phyloP scores from a whole-genome alignment of 176 grass and related monocot species.

The Zoysia pacifica region DNA sequence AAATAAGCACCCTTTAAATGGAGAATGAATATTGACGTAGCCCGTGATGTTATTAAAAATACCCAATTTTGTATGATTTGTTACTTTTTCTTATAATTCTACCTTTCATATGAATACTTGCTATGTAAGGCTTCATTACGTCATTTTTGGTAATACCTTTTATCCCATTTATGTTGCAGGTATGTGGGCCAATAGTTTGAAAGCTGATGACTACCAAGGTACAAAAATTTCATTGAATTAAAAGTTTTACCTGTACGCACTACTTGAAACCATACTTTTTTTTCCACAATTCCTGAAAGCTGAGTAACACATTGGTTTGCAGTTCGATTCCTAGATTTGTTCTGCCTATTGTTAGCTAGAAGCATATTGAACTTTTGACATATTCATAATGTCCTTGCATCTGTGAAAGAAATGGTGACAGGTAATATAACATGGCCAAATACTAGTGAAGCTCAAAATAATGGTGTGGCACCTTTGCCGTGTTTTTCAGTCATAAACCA shows the following conservation, averaged over 20 bases:
- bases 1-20: background rate
- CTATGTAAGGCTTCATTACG: background rate
- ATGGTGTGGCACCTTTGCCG: background rate
- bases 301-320: background rate
- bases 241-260: constrained; percentile 3
- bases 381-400: background rate
- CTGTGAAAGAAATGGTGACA: background rate
- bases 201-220: constrained; percentile 96
- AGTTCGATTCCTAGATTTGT: too few species aligned
- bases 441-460: background rate
- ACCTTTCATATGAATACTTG: background rate
- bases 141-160: constrained; percentile 17
- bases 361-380: background rate
- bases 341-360: constrained; percentile 6
- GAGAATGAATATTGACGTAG: background rate
- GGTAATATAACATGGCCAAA: background rate
- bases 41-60: background rate
- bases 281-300: background rate
- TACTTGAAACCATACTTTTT: background rate
- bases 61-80: background rate
- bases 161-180: constrained; percentile 55
- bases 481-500: constrained; percentile 5
- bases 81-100: constrained; percentile 3
- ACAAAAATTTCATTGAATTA: constrained; percentile 9
- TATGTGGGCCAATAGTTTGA: constrained; percentile 76